Conservation (phyloP, 2,329 filamentous ascomycete genomes). For the Whalleya microplaca region DNA sequence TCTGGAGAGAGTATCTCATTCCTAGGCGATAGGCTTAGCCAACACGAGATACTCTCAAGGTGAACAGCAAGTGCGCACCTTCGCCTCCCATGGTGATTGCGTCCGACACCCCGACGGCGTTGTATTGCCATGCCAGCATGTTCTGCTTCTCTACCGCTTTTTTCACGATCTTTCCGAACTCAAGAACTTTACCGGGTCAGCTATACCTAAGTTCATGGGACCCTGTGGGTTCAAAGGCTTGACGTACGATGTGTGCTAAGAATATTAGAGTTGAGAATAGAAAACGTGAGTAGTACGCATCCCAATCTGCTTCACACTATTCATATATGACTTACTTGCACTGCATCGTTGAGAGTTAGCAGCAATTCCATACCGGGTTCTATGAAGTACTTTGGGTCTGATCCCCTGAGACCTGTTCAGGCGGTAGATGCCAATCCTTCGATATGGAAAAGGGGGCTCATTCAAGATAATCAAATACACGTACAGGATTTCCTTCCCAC, state of each 20-base stretch:
- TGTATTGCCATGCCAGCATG: conserved; percentile 95
- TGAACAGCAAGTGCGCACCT: conserved; percentile 52
- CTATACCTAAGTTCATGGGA: background rate
- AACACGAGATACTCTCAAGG: background rate
- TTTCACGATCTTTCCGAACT: conserved; percentile 87
- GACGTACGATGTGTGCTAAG: conserved; percentile 37
- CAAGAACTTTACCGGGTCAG: conserved; percentile 63
- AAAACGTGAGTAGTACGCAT: background rate
- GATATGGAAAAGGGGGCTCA: background rate
- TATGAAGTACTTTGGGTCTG: background rate
- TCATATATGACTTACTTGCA: conserved; percentile 34
- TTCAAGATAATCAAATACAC: conserved; percentile 38
- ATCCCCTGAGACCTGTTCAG: background rate
- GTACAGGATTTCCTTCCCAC: conserved; percentile 94
- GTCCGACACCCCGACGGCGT: conserved; percentile 86
- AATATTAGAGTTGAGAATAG: conserved; percentile 5
- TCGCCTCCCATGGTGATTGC: conserved; percentile 95
- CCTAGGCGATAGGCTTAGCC: conserved; percentile 52
- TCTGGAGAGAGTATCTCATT: conserved; percentile 92
- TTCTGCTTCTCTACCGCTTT: conserved; percentile 76
- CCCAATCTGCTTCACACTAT: background rate
- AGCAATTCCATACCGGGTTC: background rate
- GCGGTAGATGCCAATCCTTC: background rate
- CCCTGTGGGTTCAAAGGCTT: background rate
- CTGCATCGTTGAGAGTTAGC: conserved; percentile 21